Percentiles rank a stretch among this genome's conserved stretches.
Conservation (phyloP, 2,329 filamentous ascomycete genomes). For the Ceratocystis colombiana region DNA sequence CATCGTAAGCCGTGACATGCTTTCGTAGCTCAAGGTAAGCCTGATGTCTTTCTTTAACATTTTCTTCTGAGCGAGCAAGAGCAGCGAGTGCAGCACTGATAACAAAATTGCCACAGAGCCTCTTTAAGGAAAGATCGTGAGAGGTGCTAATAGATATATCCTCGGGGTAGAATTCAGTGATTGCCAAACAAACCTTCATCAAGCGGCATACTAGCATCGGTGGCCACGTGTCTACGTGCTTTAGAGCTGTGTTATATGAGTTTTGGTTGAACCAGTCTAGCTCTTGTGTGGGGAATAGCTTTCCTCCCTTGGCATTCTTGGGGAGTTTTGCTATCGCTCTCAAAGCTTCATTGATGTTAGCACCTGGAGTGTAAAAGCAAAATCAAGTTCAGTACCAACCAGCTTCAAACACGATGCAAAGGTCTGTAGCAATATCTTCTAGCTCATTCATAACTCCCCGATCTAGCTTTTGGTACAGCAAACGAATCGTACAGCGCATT, state of each 20-base stretch:
- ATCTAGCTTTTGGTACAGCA: slow-evolving; percentile 39
- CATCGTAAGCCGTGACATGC: slow-evolving; percentile 51
- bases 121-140: slow-evolving; percentile 47
- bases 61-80: slow-evolving; percentile 43
- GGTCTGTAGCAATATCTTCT: slow-evolving; percentile 35
- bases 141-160: slow-evolving; percentile 36
- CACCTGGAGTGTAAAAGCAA: slow-evolving; percentile 13
- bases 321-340: slow-evolving; percentile 36
- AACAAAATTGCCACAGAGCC: slow-evolving; percentile 63
- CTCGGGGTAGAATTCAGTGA: slow-evolving; percentile 43
- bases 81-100: slow-evolving; percentile 43
- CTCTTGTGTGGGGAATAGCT: slow-evolving; percentile 52
- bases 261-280: slow-evolving; percentile 78
- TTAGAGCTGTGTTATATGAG: slow-evolving; percentile 66
- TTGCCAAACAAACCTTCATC: slow-evolving; percentile 42
- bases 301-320: slow-evolving; percentile 36
- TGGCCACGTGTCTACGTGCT: slow-evolving; percentile 46
- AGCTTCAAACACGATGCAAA: slow-evolving; percentile 44
- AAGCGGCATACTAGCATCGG: slow-evolving; percentile 48
- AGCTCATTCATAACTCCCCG: slow-evolving; percentile 28
- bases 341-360: slow-evolving; percentile 31
- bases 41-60: slow-evolving; percentile 43
- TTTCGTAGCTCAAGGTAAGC: slow-evolving; percentile 52
- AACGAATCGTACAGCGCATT: slow-evolving; percentile 43
- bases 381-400: slow-evolving; percentile 31